Percentiles rank a stretch among this genome's conserved stretches.
phyloP scores from a whole-genome alignment of 108 stramenopile species.

The Asterionellopsis glacialis region DNA sequence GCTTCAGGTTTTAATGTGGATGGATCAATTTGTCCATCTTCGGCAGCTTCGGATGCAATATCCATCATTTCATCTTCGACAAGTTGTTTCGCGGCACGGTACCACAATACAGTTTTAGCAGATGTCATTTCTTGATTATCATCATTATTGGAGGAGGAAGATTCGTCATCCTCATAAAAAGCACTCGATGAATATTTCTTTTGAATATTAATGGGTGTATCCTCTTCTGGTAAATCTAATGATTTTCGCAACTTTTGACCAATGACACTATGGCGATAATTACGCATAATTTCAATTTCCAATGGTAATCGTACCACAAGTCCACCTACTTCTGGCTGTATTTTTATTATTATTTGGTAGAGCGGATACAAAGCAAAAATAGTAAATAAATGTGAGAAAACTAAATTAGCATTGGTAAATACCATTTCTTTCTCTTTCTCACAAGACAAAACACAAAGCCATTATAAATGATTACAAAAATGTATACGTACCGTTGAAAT shows the following conservation, averaged over 20 bases:
- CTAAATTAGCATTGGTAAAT: neutral
- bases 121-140: slow-evolving; percentile 17
- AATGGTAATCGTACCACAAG: slow-evolving; percentile 76
- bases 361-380: neutral
- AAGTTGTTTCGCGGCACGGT: slow-evolving; percentile 39
- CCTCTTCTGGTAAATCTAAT: slow-evolving; percentile 12
- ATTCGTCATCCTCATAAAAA: neutral
- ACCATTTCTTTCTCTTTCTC: neutral
- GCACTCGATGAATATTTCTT: neutral
- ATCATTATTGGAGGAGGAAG: neutral
- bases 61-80: slow-evolving; percentile 46
- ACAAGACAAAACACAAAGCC: neutral
- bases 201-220: too few species aligned
- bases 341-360: neutral
- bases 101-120: slow-evolving; percentile 46
- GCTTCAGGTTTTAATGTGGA: slow-evolving; percentile 25
- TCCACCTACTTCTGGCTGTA: slow-evolving; percentile 76
- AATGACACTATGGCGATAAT: slow-evolving; percentile 39
- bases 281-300: slow-evolving; percentile 68
- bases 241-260: slow-evolving; percentile 34
- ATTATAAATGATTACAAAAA: neutral
- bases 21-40: slow-evolving; percentile 58
- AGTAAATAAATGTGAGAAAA: neutral
- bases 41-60: slow-evolving; percentile 42
- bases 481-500: slow-evolving; percentile 51